Conservation (phyloP, 208 protist genomes). For the Wallacemonas collosoma region DNA sequence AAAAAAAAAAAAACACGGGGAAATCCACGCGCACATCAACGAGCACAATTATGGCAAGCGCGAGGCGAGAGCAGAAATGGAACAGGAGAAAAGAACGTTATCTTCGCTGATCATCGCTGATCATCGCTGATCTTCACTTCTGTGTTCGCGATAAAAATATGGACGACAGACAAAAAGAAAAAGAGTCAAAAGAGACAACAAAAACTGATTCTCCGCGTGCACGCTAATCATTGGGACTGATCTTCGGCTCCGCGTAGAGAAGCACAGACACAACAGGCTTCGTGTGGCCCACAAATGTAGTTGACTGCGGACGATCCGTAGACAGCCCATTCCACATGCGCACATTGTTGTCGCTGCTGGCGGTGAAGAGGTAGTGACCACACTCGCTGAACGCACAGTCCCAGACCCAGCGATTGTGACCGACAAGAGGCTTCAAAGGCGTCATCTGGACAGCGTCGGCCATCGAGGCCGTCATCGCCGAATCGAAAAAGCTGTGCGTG, state of each 20-base stretch:
- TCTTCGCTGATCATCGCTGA: no score
- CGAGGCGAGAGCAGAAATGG: no score
- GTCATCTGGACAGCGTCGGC: conserved; percentile 37
- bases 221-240: not conserved
- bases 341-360: conserved; percentile 77
- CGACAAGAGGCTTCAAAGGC: conserved; percentile 61
- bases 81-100: no score
- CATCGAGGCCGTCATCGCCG: not conserved
- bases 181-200: no score
- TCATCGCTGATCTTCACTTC: no score
- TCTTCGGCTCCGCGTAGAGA: conserved; percentile 17
- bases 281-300: conserved; percentile 69
- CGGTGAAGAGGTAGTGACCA: conserved; percentile 70
- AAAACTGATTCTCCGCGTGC: not conserved
- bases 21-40: not conserved
- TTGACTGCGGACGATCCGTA: conserved; percentile 66
- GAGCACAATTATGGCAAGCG: no score
- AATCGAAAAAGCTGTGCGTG: conserved; percentile 6
- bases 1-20: not conserved
- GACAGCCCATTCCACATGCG: conserved; percentile 74
- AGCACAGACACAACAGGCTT: conserved; percentile 70
- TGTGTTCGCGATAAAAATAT: no score
- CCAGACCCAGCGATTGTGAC: conserved; percentile 87
- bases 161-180: no score
- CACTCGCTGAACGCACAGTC: conserved; percentile 84